phyloP scores from a whole-genome alignment of 2,329 filamentous ascomycete genomes.

The Botrytis sinoallii region DNA sequence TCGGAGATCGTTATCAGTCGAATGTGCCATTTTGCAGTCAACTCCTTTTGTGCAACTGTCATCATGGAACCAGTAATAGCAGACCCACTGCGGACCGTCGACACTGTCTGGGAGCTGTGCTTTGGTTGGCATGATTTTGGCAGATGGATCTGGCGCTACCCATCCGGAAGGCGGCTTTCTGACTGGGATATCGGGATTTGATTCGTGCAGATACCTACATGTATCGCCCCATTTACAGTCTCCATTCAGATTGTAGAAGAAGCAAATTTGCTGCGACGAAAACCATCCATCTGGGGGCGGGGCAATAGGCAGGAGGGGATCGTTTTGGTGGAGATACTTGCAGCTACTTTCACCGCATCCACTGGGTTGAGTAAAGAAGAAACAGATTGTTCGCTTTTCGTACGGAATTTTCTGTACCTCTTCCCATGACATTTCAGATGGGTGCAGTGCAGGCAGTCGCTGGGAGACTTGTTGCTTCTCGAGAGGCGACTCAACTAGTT shows the following conservation, averaged over 20 bases:
- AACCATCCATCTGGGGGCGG: not conserved
- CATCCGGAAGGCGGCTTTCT: not conserved
- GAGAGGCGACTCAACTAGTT: not conserved
- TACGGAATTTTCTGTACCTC: constrained; percentile 11
- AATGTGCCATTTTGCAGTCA: constrained; percentile 6
- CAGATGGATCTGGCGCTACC: not conserved
- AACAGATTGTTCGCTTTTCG: constrained; percentile 4
- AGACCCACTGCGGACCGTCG: not conserved
- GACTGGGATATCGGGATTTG: not conserved
- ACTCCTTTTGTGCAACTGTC: constrained; percentile 18
- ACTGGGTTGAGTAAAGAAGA: not conserved
- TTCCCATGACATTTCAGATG: constrained; percentile 6
- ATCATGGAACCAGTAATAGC: constrained; percentile 9
- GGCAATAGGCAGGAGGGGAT: not conserved
- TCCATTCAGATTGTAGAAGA: constrained; percentile 21
- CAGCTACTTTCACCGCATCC: not conserved
- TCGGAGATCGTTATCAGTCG: constrained; percentile 1
- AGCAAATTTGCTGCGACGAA: constrained; percentile 18
- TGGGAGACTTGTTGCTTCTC: not conserved
- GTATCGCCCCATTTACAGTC: not conserved
- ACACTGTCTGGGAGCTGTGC: not conserved
- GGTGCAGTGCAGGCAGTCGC: constrained; percentile 10
- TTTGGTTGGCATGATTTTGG: not conserved
- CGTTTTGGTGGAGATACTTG: not conserved
- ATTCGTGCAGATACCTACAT: constrained; percentile 7